A percentile compares a stretch with the other conserved stretches of the same genome.
Conservation (phyloP, 257 asterid species). For the Solanum bulbocastanum region DNA sequence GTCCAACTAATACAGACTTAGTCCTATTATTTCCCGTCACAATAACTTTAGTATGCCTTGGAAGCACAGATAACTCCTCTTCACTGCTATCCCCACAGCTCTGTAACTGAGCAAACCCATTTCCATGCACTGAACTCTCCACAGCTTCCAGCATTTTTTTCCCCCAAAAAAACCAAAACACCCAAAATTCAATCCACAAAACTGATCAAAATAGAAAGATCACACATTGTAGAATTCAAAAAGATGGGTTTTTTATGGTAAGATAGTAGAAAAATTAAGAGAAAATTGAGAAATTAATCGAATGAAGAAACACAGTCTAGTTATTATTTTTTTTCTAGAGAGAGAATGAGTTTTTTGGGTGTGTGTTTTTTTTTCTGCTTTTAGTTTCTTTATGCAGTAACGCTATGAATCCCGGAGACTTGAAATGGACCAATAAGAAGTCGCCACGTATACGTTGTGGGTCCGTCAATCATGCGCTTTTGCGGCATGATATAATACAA, state of each 20-base stretch:
- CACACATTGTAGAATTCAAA: constrained; percentile 21
- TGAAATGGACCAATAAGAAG: constrained; percentile 11
- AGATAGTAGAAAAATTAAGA: constrained; percentile 24
- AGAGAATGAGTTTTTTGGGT: constrained; percentile 24
- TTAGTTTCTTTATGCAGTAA: constrained; percentile 3
- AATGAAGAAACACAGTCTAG: constrained; percentile 33
- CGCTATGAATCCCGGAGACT: constrained; percentile 48
- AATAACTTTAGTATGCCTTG: constrained; percentile 88
- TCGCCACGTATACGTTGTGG: constrained; percentile 14
- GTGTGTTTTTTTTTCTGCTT: constrained; percentile 16
- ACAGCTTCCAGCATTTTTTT: constrained; percentile 45
- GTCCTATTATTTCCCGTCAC: constrained; percentile 93
- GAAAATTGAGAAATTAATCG: constrained; percentile 17
- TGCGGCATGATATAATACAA: constrained; percentile 35
- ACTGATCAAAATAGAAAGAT: constrained; percentile 7
- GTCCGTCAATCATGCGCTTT: constrained; percentile 32
- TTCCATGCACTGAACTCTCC: constrained; percentile 32
- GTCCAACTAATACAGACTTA: constrained; percentile 81
- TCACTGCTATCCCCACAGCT: constrained; percentile 84
- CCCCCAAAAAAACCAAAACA: background rate
- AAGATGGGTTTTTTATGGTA: background rate
- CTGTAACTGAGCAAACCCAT: constrained; percentile 46
- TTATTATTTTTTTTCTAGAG: background rate
- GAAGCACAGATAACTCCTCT: constrained; percentile 78
- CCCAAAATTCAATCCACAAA: background rate